phyloP scores from a whole-genome alignment of 2,329 filamentous ascomycete species.

The Geosmithia morbida region DNA sequence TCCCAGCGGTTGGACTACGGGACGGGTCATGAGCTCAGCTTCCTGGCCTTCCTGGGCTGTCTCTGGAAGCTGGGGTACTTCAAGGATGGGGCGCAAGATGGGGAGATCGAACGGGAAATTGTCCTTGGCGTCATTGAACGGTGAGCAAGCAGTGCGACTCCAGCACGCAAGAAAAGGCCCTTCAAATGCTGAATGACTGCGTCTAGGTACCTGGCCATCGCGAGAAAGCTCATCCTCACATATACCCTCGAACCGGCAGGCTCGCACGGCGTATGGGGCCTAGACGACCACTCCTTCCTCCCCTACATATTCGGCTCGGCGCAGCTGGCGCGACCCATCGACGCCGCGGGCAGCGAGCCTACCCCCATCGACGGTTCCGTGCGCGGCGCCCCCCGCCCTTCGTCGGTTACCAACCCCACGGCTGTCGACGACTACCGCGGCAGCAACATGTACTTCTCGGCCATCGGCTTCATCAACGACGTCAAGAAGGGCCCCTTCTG shows the following conservation, averaged over 20 bases:
- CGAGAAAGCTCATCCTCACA: slow-evolving; percentile 71
- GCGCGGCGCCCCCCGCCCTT: slow-evolving; percentile 54
- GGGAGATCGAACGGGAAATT: slow-evolving; percentile 59
- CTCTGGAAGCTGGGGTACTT: slow-evolving; percentile 88
- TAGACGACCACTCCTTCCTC: slow-evolving; percentile 93
- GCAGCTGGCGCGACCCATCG: slow-evolving; percentile 67
- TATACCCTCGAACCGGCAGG: slow-evolving; percentile 93
- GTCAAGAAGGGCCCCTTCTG: slow-evolving; percentile 95
- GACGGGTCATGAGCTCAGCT: slow-evolving; percentile 90
- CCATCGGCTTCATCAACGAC: slow-evolving; percentile 92
- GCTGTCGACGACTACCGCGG: slow-evolving; percentile 51
- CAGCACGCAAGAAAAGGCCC: neutral
- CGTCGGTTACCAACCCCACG: slow-evolving; percentile 49
- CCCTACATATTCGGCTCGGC: slow-evolving; percentile 94
- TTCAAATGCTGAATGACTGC: slow-evolving; percentile 3
- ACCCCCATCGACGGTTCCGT: slow-evolving; percentile 72
- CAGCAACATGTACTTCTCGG: slow-evolving; percentile 82
- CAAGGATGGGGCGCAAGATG: slow-evolving; percentile 32
- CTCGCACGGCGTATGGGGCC: slow-evolving; percentile 92
- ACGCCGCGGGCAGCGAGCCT: slow-evolving; percentile 27
- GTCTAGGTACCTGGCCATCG: slow-evolving; percentile 59
- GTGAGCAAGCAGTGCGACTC: slow-evolving; percentile 40
- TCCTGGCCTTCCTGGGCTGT: slow-evolving; percentile 77
- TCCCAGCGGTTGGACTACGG: slow-evolving; percentile 85
- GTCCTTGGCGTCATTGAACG: slow-evolving; percentile 73